These are phyloP conservation scores for Tuber borchii DNA, from an alignment of 495 filamentous ascomycete genomes.

Conservation along the genomic window DNA sequence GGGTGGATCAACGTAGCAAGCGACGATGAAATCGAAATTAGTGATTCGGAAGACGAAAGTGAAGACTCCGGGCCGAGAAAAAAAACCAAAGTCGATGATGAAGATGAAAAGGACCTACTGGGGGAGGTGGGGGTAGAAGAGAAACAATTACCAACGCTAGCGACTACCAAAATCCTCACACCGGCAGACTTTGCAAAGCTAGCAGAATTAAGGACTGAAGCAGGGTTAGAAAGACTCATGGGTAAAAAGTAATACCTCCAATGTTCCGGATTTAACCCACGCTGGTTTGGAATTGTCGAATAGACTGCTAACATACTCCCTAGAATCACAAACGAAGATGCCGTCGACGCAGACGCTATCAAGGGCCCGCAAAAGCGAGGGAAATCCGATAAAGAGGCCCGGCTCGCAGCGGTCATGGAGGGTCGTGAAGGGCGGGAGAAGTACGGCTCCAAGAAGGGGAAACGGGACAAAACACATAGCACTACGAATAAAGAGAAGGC, in stretches of 20 bases:
- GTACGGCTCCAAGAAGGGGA: slow-evolving; percentile 59
- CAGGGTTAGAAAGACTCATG: slow-evolving; percentile 60
- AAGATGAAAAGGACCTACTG: slow-evolving; percentile 33
- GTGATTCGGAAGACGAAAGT: slow-evolving; percentile 57
- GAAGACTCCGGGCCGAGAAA: slow-evolving; percentile 53
- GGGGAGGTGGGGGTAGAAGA: slow-evolving; percentile 8
- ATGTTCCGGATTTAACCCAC: not conserved
- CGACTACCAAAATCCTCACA: slow-evolving; percentile 39
- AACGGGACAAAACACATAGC: slow-evolving; percentile 80
- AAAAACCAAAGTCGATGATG: slow-evolving; percentile 53
- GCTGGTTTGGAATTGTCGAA: not conserved
- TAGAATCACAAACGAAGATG: slow-evolving; percentile 49
- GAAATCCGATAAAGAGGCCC: slow-evolving; percentile 39
- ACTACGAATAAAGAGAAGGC: slow-evolving; percentile 98
- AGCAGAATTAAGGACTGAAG: slow-evolving; percentile 69
- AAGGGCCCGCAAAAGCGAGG: slow-evolving; percentile 44
- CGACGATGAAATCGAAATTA: slow-evolving; percentile 71
- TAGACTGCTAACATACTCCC: not conserved
- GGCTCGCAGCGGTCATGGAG: slow-evolving; percentile 36
- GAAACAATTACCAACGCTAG: slow-evolving; percentile 35
- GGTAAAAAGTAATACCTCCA: slow-evolving; percentile 34
- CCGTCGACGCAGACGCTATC: slow-evolving; percentile 58
- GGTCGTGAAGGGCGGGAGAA: slow-evolving; percentile 40
- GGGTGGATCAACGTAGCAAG: slow-evolving; percentile 91
- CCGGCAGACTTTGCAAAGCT: slow-evolving; percentile 65